Base-by-base conservation (phyloP, 345 rosid genomes). In the Murraya koenigii region DNA sequence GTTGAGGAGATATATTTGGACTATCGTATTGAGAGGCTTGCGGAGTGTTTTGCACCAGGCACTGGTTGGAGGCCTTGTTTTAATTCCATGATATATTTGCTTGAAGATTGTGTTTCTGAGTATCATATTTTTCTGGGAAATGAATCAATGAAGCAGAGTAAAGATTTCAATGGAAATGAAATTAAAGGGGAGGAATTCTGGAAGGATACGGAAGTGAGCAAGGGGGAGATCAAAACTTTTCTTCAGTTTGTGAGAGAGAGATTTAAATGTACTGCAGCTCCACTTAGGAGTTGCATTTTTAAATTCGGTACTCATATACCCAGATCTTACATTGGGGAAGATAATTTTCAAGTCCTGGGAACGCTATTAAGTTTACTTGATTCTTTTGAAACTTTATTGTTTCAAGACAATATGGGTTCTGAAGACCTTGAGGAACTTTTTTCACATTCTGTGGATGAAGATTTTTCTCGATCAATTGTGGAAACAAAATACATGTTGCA, bases 241-340 rank as follows among this genome's bases (percentile, higher is more conserved):
- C 56, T 17, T 80, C 19, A 72, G 75, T 63, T 82, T 79, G 62
- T 44, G 71, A 68, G 85, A 80, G 60, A 78, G 60, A 68, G 33
- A 69, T 86, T 85, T 56, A 8, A 6, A 4, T 5, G 13, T 10
- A 56, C 25, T 35, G 70, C 52, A n/a, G 11, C 14, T 26, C 82
- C 80, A 7, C 81, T 86, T 8, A 66, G 72, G 70, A 67, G 25
- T 68, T 84, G 87, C 59, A 60, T 85, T 8, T 23, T 5, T 10
- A 71, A 2, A 54, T 61, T 89, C n/a, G 61, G 76, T 69, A 81
- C 82, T 76, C 89, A 86, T 73, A 14, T 80, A 17, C 66, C 90
- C 32, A 66, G 36, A 58, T 74, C 3, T 59, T 75, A 58, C 66
- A 39, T 87, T 67, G 52, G 23, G 71, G 78, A 78, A 54, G 28